A percentile compares a stretch with the other conserved stretches of the same genome.
phyloP scores from a whole-genome alignment of 495 filamentous ascomycete genomes.

The Tuber magnatum region DNA sequence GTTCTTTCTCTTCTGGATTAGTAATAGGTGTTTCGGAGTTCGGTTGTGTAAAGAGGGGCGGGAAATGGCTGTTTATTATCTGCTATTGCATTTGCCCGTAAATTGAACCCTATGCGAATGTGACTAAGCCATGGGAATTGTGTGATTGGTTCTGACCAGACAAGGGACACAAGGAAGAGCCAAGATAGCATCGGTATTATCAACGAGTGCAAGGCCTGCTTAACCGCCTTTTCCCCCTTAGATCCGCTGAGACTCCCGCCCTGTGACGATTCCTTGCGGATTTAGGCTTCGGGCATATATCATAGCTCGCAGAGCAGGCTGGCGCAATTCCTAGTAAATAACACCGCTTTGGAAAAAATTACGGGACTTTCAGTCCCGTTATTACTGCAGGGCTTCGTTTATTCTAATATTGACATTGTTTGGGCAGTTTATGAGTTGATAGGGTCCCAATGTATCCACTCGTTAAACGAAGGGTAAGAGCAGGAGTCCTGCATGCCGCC shows the following conservation, averaged over 20 bases:
- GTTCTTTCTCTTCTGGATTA: neutral
- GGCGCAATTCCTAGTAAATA: neutral
- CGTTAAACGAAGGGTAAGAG: neutral
- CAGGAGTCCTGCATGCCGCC: neutral
- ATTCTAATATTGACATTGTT: neutral
- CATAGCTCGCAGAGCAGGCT: too few species aligned
- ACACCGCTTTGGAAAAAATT: neutral
- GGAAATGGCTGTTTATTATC: neutral
- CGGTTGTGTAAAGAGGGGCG: neutral
- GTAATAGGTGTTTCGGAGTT: neutral
- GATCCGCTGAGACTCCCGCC: too few species aligned
- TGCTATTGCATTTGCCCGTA: neutral
- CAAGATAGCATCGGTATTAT: neutral
- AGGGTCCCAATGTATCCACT: neutral
- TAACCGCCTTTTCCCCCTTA: too few species aligned
- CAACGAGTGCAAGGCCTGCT: too few species aligned
- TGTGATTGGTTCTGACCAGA: neutral
- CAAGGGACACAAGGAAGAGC: neutral
- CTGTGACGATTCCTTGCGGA: too few species aligned
- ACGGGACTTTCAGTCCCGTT: neutral
- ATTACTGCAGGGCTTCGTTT: neutral
- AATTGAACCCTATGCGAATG: neutral
- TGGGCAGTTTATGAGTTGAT: neutral
- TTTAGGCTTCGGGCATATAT: neutral
- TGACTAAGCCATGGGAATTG: neutral